A percentile compares a stretch with the other conserved stretches of the same genome.
phyloP scores from a whole-genome alignment of 495 filamentous ascomycete species.

The Neurospora sp. region DNA sequence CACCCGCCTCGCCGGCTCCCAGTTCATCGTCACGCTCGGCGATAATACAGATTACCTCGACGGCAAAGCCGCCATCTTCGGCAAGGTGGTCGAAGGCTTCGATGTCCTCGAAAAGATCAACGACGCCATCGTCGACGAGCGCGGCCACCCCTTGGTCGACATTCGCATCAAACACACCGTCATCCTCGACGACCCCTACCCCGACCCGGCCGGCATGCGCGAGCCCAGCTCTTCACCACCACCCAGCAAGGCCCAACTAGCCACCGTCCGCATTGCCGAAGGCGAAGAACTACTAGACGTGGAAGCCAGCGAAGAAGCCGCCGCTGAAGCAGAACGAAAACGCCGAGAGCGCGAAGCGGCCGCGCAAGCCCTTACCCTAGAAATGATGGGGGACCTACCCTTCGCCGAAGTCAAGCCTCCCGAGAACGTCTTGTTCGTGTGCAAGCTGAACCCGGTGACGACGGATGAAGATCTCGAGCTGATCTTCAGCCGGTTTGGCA shows the following conservation, averaged over 20 bases:
- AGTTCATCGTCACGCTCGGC: constrained; percentile 84
- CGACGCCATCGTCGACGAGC: constrained; percentile 72
- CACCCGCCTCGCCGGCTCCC: constrained; percentile 68
- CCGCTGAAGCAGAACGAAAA: constrained; percentile 65
- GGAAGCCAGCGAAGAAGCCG: constrained; percentile 60
- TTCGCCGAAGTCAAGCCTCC: constrained; percentile 97
- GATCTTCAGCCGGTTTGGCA: constrained; percentile 95
- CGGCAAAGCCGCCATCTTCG: constrained; percentile 87
- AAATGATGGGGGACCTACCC: constrained; percentile 96
- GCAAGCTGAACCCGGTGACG: constrained; percentile 96
- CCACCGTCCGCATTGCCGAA: constrained; percentile 86
- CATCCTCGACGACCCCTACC: constrained; percentile 79
- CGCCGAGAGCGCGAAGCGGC: constrained; percentile 85
- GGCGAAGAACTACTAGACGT: constrained; percentile 63
- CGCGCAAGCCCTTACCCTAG: constrained; percentile 87
- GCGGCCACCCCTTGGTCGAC: constrained; percentile 74
- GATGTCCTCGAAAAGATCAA: constrained; percentile 92
- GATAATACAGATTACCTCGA: constrained; percentile 83
- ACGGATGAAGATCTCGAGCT: constrained; percentile 87
- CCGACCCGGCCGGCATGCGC: constrained; percentile 63
- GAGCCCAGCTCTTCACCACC: constrained; percentile 73
- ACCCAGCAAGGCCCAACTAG: constrained; percentile 72
- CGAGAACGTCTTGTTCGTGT: constrained; percentile 95
- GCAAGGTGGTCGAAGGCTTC: constrained; percentile 88
- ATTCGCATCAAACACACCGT: constrained; percentile 88